Evolutionary conservation across 2,329 filamentous ascomycete genomes (phyloP).

Genomic region (Beauveria asiatica): DNA sequence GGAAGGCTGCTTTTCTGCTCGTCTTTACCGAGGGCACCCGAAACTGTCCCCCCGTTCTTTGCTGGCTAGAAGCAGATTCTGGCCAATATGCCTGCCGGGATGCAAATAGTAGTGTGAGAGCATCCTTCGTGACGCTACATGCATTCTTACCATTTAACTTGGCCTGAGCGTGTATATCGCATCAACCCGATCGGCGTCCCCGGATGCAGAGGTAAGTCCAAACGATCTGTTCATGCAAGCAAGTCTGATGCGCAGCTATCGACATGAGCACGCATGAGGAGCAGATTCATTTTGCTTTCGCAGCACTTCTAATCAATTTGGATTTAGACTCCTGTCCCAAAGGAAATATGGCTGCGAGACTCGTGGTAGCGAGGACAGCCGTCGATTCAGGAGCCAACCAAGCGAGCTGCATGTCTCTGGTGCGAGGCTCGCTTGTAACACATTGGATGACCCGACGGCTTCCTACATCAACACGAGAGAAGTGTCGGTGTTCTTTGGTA

Average conservation of each 20-base stretch:
- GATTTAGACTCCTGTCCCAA: not conserved
- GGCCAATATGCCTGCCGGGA: too few species aligned
- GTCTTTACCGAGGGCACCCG: not conserved
- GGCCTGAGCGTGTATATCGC: not conserved
- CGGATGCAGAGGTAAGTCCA: not conserved
- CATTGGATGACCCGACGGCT: not conserved
- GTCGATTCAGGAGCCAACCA: not conserved
- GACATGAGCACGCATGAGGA: not conserved
- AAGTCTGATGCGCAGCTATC: not conserved
- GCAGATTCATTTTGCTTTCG: not conserved
- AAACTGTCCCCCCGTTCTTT: not conserved
- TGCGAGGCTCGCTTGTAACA: conserved; percentile 9
- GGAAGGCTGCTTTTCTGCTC: not conserved
- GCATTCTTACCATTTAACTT: not conserved
- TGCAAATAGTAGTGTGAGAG: too few species aligned
- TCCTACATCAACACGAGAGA: not conserved
- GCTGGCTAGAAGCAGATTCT: not conserved
- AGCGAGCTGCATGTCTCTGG: conserved; percentile 1
- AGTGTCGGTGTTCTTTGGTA: not conserved
- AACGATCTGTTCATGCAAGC: not conserved
- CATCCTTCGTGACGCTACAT: too few species aligned
- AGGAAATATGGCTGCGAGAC: not conserved
- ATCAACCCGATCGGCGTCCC: not conserved
- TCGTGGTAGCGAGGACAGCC: not conserved
- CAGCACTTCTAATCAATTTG: not conserved